Evolutionary conservation across 108 stramenopile genomes (phyloP), one percentile per base, ranked within the genome.

Genomic region (Cyclotella sp.): DNA sequence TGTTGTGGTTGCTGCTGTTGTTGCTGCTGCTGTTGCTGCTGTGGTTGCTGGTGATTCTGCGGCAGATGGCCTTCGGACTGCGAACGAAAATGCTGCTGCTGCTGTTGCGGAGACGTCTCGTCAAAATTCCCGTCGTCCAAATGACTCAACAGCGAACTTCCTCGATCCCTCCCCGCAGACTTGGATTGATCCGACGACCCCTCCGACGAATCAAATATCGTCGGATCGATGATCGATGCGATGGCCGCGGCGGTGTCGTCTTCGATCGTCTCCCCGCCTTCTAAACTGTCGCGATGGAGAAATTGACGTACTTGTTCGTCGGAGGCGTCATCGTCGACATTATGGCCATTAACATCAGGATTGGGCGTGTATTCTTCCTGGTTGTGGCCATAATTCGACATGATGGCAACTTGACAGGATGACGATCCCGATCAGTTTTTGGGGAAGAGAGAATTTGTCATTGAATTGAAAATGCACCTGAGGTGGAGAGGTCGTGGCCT

Each of bases 221-320:
- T n/a, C 3, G 24, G 24, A 24, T 57, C 55, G 22, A 57, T 26
- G 3, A 57, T 57, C 55, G 55, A 57, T 12, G 55, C 55, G n/a
- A 57, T 57, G 12, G 55, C 55, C 12, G 55, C 55, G 22, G n/a
- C 55, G 24, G 55, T 57, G 1, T 57, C 55, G 12, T 21, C 55
- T 12, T 57, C 55, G n/a, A n/a, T n/a, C n/a, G n/a, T n/a, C n/a
- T n/a, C n/a, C n/a, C n/a, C n/a, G 55, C 24, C 55, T 12, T 22
- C 55, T 26, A 21, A 5, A 24, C 55, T 26, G 24, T 12, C 24
- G 55, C 24, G 24, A 12, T 26, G 55, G 55, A 57, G 55, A 21
- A 57, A 24, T 26, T 57, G 21, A 57, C 55, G 55, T 26, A 57
- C 24, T 26, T 34, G 34, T 34, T 57, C 55, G 55, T 57, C 55